Conservation (phyloP, 83 land plant genomes). For the Isoetes engelmannii region DNA sequence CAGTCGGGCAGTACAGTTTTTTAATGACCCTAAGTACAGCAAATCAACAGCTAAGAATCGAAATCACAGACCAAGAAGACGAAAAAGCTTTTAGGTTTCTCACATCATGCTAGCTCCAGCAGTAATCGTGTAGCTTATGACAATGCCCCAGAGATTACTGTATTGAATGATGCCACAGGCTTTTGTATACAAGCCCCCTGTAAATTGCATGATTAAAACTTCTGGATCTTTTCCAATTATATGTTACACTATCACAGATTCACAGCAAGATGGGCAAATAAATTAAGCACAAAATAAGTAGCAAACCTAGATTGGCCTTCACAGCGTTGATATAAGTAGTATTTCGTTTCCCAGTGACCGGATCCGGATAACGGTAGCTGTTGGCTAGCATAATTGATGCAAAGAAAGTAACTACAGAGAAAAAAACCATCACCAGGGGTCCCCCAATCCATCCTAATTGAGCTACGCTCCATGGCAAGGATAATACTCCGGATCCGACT, state of each 20-base stretch:
- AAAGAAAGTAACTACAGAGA: constrained; percentile 58
- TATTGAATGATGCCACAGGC: constrained; percentile 63
- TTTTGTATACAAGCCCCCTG: constrained; percentile 45
- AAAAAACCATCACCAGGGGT: constrained; percentile 42
- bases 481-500: constrained; percentile 78
- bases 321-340: constrained; percentile 71
- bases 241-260: no score
- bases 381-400: constrained; percentile 55
- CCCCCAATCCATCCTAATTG: constrained; percentile 83
- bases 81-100: constrained; percentile 12
- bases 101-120: constrained; percentile 68
- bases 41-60: neutral
- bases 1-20: neutral
- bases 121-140: constrained; percentile 68
- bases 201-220: neutral
- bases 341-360: constrained; percentile 59
- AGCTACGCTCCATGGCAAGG: constrained; percentile 71
- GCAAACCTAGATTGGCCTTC: constrained; percentile 48
- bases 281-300: no score
- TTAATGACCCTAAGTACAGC: neutral
- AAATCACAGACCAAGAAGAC: no score
- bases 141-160: constrained; percentile 41
- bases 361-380: constrained; percentile 64
- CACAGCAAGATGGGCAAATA: no score
- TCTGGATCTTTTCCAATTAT: no score